phyloP scores from a whole-genome alignment of 2,329 filamentous ascomycete genomes.

The Torrubiella hemipterigena region DNA sequence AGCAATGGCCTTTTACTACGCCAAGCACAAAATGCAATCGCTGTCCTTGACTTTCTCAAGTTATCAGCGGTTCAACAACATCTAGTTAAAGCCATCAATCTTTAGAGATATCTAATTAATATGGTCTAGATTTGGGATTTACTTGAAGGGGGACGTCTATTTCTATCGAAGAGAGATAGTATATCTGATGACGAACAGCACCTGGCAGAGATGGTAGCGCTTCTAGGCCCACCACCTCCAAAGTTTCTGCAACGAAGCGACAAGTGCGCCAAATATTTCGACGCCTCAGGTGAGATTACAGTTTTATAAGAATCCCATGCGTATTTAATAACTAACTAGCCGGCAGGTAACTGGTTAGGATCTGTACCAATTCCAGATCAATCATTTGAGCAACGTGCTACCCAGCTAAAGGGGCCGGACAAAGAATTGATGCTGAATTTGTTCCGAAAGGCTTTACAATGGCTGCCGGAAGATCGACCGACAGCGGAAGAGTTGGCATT shows the following conservation, averaged over 20 bases:
- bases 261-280: neutral
- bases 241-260: slow-evolving; percentile 5
- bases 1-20: slow-evolving; percentile 3
- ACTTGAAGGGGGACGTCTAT: slow-evolving; percentile 4
- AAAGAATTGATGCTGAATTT: slow-evolving; percentile 10
- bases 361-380: slow-evolving; percentile 12
- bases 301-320: neutral
- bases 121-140: slow-evolving; percentile 7
- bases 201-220: slow-evolving; percentile 9
- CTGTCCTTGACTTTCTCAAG: slow-evolving; percentile 5
- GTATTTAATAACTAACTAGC: neutral
- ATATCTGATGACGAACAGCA: slow-evolving; percentile 9
- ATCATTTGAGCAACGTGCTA: slow-evolving; percentile 11
- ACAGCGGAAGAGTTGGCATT: slow-evolving; percentile 11
- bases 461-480: slow-evolving; percentile 13
- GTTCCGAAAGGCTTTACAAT: slow-evolving; percentile 10
- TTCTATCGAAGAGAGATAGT: slow-evolving; percentile 1
- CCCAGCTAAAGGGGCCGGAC: slow-evolving; percentile 10
- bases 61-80: slow-evolving; percentile 4
- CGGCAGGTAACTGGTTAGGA: slow-evolving; percentile 15
- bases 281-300: neutral
- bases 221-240: slow-evolving; percentile 6
- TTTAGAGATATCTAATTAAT: neutral
- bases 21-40: slow-evolving; percentile 4
- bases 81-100: slow-evolving; percentile 1